A percentile compares a stretch with the other conserved stretches of the same genome.
Conservation (phyloP, 495 filamentous ascomycete genomes). For the Neurospora sp. region DNA sequence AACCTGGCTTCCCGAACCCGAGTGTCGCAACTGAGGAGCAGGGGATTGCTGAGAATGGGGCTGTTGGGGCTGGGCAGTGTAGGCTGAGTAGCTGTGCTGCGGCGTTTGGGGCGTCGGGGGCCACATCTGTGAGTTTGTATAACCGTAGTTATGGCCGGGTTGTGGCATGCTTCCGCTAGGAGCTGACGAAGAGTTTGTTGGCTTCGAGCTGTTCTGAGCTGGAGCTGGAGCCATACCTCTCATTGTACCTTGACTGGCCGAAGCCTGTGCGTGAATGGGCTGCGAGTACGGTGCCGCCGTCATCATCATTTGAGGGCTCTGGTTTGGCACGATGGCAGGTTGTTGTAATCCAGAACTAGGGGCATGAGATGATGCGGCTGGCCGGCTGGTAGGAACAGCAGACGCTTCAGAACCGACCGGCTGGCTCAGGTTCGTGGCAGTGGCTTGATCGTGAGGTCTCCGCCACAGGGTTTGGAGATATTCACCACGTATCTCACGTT, state of each 20-base stretch:
- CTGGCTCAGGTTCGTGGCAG: conserved; percentile 39
- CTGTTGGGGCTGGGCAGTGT: conserved; percentile 44
- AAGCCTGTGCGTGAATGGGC: conserved; percentile 41
- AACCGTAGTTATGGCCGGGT: conserved; percentile 36
- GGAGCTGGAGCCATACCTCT: conserved; percentile 41
- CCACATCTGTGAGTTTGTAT: conserved; percentile 43
- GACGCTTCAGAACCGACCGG: conserved; percentile 34
- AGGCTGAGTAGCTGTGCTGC: conserved; percentile 35
- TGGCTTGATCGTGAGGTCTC: conserved; percentile 63
- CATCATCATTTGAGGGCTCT: conserved; percentile 50
- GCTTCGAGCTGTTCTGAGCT: conserved; percentile 37
- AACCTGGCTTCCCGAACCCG: conserved; percentile 47
- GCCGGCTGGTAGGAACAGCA: conserved; percentile 34
- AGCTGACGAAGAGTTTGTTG: conserved; percentile 24
- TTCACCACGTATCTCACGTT: conserved; percentile 62
- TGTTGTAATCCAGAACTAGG: conserved; percentile 30
- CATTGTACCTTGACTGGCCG: conserved; percentile 41
- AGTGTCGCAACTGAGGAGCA: conserved; percentile 54
- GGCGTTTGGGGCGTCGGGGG: conserved; percentile 37
- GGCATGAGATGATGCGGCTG: conserved; percentile 40
- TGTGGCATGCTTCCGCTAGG: conserved; percentile 28
- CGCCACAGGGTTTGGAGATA: conserved; percentile 71
- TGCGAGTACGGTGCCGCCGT: conserved; percentile 41
- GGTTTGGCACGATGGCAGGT: conserved; percentile 35
- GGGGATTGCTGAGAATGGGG: conserved; percentile 49